Percentiles rank a stretch among this genome's conserved stretches.
These are phyloP conservation scores for Xylariaceae sp. DNA, from an alignment of 2,329 filamentous ascomycete species.

Conservation along the genomic window DNA sequence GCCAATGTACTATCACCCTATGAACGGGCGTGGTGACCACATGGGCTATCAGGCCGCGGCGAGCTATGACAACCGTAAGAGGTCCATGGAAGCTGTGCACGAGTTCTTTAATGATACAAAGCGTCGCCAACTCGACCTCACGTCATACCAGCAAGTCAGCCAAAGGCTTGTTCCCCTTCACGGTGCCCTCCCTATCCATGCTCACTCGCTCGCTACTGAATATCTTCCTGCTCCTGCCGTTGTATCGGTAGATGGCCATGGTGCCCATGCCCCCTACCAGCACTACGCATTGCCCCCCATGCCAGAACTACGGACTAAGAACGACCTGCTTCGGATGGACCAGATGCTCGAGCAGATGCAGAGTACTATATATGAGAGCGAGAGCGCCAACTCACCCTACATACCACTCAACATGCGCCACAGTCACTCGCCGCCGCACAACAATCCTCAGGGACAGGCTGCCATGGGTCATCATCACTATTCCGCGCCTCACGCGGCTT, in stretches of 20 bases:
- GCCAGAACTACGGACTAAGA: slow-evolving; percentile 85
- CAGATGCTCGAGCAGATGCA: slow-evolving; percentile 95
- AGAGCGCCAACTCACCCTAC: slow-evolving; percentile 75
- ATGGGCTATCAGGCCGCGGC: slow-evolving; percentile 52
- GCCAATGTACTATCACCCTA: slow-evolving; percentile 71
- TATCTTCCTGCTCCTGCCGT: slow-evolving; percentile 50
- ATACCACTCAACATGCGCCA: slow-evolving; percentile 50
- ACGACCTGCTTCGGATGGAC: slow-evolving; percentile 88
- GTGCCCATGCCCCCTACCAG: slow-evolving; percentile 54
- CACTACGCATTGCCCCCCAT: slow-evolving; percentile 87
- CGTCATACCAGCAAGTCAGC: slow-evolving; percentile 85
- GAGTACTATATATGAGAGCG: slow-evolving; percentile 91
- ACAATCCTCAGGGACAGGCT: slow-evolving; percentile 32
- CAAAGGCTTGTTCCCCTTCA: slow-evolving; percentile 81
- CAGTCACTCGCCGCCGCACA: slow-evolving; percentile 44
- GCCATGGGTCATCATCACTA: slow-evolving; percentile 36
- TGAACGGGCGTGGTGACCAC: slow-evolving; percentile 54
- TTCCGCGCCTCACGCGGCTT: slow-evolving; percentile 54
- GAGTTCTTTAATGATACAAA: slow-evolving; percentile 94
- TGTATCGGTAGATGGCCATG: slow-evolving; percentile 50
- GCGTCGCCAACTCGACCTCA: slow-evolving; percentile 81
- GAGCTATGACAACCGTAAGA: slow-evolving; percentile 67
- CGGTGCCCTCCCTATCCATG: slow-evolving; percentile 59
- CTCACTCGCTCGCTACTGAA: slow-evolving; percentile 47
- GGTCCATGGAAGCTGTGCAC: slow-evolving; percentile 80